Evolutionary conservation across 1,284 basidiomycete species (phyloP).

Genomic region (Boletus mariae): DNA sequence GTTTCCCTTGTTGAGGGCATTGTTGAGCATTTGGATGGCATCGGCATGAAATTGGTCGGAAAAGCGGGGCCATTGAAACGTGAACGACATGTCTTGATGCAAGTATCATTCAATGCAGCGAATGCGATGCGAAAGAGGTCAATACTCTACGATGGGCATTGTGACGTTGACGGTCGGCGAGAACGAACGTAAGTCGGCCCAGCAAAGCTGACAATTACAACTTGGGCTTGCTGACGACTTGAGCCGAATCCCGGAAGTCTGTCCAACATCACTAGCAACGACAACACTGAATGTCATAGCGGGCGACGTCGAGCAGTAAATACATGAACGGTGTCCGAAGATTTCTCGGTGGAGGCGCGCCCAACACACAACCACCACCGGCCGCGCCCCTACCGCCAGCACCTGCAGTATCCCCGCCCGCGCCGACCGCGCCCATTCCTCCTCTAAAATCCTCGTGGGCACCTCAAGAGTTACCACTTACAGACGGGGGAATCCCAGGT

Average conservation of each 20-base stretch:
- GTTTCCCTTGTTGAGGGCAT: constrained; percentile 94
- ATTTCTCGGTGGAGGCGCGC: constrained; percentile 50
- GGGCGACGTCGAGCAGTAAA: constrained; percentile 13
- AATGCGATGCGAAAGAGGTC: constrained; percentile 4
- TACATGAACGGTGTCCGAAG: constrained; percentile 72
- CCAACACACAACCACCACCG: constrained; percentile 24
- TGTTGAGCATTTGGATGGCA: constrained; percentile 91
- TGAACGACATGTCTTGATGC: constrained; percentile 81
- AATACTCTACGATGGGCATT: constrained; percentile 19
- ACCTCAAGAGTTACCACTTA: constrained; percentile 36
- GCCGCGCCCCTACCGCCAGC: constrained; percentile 17
- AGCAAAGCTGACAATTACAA: neutral
- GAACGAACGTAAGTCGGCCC: constrained; percentile 13
- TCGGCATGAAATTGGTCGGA: constrained; percentile 92
- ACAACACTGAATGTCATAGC: constrained; percentile 21
- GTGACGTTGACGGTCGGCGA: constrained; percentile 7
- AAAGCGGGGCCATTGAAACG: constrained; percentile 97
- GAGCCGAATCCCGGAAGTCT: neutral
- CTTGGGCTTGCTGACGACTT: neutral
- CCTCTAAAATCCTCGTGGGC: constrained; percentile 44
- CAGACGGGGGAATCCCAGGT: constrained; percentile 40
- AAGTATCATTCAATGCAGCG: constrained; percentile 5
- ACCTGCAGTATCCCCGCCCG: constrained; percentile 13
- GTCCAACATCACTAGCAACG: constrained; percentile 5
- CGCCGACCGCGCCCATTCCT: neutral